A percentile compares a stretch with the other conserved stretches of the same genome.
Evolutionary conservation across 495 filamentous ascomycete genomes (phyloP).

Genomic region (Daldinia concentrica): DNA sequence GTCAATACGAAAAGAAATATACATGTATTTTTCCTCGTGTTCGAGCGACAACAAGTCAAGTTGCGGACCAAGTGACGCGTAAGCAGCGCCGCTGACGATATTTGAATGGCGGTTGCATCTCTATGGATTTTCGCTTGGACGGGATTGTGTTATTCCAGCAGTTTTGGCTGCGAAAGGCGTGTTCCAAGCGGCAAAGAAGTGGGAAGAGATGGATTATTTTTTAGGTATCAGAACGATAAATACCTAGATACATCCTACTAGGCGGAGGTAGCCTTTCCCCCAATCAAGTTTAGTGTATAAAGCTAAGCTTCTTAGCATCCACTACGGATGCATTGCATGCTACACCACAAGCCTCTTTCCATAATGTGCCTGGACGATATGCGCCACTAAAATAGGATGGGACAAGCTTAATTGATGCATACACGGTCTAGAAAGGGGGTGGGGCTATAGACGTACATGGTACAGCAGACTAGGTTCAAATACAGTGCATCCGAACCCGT

Average conservation of each 20-base stretch:
- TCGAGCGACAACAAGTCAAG: conserved; percentile 7
- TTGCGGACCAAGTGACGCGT: conserved; percentile 27
- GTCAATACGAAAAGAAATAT: conserved; percentile 33
- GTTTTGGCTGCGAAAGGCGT: not conserved
- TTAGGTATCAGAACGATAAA: conserved; percentile 22
- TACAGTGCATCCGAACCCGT: conserved; percentile 20
- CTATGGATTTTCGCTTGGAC: conserved; percentile 6
- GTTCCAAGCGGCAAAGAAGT: not conserved
- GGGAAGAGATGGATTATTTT: not conserved
- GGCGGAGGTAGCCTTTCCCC: conserved; percentile 8
- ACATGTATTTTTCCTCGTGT: conserved; percentile 31
- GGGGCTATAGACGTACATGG: conserved; percentile 2
- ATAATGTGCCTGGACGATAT: conserved; percentile 9
- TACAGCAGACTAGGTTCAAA: conserved; percentile 11
- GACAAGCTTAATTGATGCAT: conserved; percentile 21
- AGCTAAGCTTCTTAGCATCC: conserved; percentile 31
- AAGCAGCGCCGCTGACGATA: conserved; percentile 22
- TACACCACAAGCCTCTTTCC: conserved; percentile 1
- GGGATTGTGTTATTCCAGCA: conserved; percentile 20
- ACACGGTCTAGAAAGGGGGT: conserved; percentile 21
- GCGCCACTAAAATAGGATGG: conserved; percentile 19
- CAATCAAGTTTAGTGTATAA: conserved; percentile 21
- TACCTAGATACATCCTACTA: not conserved
- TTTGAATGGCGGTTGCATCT: conserved; percentile 11
- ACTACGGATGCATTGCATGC: conserved; percentile 20